Evolutionary conservation across 768 basidiomycete species (phyloP), one percentile per base, ranked within the genome.

Genomic region (Psilocybe azurescens): DNA sequence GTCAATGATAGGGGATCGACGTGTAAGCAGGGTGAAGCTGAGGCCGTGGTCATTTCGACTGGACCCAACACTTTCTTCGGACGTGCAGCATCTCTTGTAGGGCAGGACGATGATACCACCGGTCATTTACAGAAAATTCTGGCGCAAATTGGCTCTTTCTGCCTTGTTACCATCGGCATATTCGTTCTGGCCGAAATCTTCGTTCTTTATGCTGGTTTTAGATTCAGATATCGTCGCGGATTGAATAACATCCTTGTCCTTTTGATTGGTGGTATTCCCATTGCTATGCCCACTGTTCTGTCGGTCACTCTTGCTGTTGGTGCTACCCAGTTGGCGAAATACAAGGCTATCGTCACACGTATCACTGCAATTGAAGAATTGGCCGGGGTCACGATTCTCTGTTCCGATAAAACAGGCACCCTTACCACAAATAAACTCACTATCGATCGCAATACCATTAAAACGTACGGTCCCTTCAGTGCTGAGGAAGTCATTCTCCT

Each of bases 381-480:
- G 70, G 97, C 97, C 46, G 97, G 96, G 76, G 96, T 99, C 71
- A 99, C 97, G 69, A 98, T 99, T 73, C 85, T 99, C 59, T 98
- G 96, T 81, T 98, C 97, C 41, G 97, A 99, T 84, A 99, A 99
- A 88, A 97, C 95, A 7, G 95, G 95, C 75, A 97, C 95, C 44
- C 86, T 98, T 63, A 99, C 97, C 67, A 99, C 97, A 81, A 98
- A 99, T 87, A 99, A 98, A 83, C 92, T 98, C 68, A 98, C 95
- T 69, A 97, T 99, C 70, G 97, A 99, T 78, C 90, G 86, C 72
- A 83, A 87, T 70, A 95, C 95, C 63, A 90, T 99, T 75, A 89
- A 89, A 69, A 94, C 93, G 9, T 98, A 98, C 78, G 89, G 90
- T 60, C 85, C 89, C 58, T 95, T 94, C 86, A 86, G 86, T 59